Evolutionary conservation across 768 basidiomycete genomes (phyloP).

Genomic region (Lentinula raphanica): DNA sequence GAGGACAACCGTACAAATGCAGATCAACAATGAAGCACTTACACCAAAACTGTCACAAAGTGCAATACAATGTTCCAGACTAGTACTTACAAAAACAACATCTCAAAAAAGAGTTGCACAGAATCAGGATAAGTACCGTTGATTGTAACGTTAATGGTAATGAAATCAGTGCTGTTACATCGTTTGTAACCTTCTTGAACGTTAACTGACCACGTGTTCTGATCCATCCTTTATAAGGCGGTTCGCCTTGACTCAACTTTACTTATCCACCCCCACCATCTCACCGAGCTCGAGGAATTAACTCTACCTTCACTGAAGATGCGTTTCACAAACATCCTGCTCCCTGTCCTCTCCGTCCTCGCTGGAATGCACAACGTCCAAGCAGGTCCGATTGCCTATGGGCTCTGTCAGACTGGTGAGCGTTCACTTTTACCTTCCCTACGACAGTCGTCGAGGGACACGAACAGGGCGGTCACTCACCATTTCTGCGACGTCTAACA

Average conservation of each 20-base stretch:
- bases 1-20: no score
- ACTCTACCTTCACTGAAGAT: neutral
- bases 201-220: neutral
- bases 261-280: neutral
- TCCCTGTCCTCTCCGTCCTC: conserved; percentile 1
- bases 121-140: no score
- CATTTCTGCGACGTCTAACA: conserved; percentile 7
- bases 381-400: conserved; percentile 30
- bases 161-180: no score
- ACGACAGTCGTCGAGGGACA: neutral
- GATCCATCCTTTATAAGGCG: neutral
- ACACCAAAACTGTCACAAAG: no score
- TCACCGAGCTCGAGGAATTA: neutral
- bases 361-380: neutral
- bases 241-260: neutral
- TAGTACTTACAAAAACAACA: no score
- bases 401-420: conserved; percentile 37
- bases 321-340: conserved; percentile 1
- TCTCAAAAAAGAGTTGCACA: no score
- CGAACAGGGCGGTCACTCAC: no score
- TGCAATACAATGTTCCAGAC: no score
- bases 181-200: no score
- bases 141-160: no score
- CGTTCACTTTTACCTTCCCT: neutral
- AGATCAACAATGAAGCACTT: no score